These are phyloP conservation scores for Inonotus hispidus DNA, from an alignment of 1,284 basidiomycete genomes.

Conservation along the genomic window DNA sequence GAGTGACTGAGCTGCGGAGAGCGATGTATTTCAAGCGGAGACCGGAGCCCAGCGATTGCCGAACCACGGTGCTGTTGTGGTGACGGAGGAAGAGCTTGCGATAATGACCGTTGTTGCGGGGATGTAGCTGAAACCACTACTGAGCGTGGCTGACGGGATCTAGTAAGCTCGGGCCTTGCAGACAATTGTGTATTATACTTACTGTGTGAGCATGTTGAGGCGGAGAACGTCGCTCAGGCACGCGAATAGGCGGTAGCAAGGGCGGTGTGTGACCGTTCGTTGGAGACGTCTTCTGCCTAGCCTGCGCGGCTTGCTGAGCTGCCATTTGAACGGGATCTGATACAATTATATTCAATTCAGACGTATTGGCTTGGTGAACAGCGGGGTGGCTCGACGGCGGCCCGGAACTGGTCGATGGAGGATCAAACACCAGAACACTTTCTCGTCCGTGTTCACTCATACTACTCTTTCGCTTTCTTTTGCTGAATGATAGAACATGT, in stretches of 20 bases:
- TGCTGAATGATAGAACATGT: neutral
- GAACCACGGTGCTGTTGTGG: neutral
- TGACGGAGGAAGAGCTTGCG: neutral
- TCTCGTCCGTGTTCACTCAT: conserved; percentile 8
- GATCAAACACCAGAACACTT: conserved; percentile 14
- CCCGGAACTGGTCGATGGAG: neutral
- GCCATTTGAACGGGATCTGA: conserved; percentile 14
- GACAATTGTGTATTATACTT: neutral
- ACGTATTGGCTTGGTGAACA: conserved; percentile 5
- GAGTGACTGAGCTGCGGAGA: conserved; percentile 1
- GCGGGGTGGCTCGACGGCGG: conserved; percentile 2
- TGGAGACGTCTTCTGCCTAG: conserved; percentile 4
- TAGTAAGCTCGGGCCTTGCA: neutral
- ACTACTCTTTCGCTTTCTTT: conserved; percentile 16
- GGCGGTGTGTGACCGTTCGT: neutral
- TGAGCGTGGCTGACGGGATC: neutral
- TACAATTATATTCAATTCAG: conserved; percentile 12
- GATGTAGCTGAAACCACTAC: neutral
- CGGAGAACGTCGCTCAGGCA: conserved; percentile 4
- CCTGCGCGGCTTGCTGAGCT: conserved; percentile 5
- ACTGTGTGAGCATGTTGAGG: conserved; percentile 1
- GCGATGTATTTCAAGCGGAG: conserved; percentile 1
- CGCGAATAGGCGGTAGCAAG: neutral
- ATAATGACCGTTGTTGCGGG: conserved; percentile 4
- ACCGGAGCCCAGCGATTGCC: neutral